Conservation (phyloP, 257 asterid species). For the Ballota nigra region DNA sequence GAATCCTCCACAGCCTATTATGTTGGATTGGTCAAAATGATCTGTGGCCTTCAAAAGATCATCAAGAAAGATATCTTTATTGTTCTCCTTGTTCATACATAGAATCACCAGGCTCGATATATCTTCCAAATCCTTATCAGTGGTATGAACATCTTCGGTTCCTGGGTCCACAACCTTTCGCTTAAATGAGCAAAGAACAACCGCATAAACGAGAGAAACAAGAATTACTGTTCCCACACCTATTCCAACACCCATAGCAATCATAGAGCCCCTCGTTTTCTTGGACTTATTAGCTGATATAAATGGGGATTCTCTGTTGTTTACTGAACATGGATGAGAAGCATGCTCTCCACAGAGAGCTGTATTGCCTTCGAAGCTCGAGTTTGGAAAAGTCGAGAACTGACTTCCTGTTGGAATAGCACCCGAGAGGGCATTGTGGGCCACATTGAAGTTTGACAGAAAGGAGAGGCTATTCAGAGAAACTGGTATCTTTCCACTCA, state of each 20-base stretch:
- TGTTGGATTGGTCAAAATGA: slow-evolving; percentile 69
- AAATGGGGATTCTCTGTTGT: slow-evolving; percentile 16
- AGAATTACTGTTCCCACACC: slow-evolving; percentile 50
- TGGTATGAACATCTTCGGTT: slow-evolving; percentile 25
- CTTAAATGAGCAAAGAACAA: slow-evolving; percentile 33
- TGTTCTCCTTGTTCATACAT: slow-evolving; percentile 49
- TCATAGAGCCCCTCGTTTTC: slow-evolving; percentile 29
- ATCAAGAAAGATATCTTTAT: slow-evolving; percentile 43
- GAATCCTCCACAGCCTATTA: slow-evolving; percentile 87
- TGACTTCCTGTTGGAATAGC: slow-evolving; percentile 58
- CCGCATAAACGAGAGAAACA: slow-evolving; percentile 36
- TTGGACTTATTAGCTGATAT: slow-evolving; percentile 23
- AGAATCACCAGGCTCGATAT: slow-evolving; percentile 53
- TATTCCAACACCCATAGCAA: slow-evolving; percentile 56
- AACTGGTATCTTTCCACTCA: slow-evolving; percentile 60
- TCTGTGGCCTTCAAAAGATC: slow-evolving; percentile 63
- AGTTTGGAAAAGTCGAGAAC: slow-evolving; percentile 51
- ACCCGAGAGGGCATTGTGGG: slow-evolving; percentile 63
- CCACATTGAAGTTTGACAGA: slow-evolving; percentile 57
- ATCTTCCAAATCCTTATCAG: slow-evolving; percentile 42
- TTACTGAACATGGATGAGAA: slow-evolving; percentile 30
- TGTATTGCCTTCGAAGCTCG: slow-evolving; percentile 69
- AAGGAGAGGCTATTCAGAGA: slow-evolving; percentile 55
- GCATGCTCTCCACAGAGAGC: slow-evolving; percentile 61
- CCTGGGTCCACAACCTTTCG: slow-evolving; percentile 42